Evolutionary conservation across 2,329 filamentous ascomycete genomes (phyloP), one percentile per base, ranked within the genome.

Genomic region (Exophiala bonariae): DNA sequence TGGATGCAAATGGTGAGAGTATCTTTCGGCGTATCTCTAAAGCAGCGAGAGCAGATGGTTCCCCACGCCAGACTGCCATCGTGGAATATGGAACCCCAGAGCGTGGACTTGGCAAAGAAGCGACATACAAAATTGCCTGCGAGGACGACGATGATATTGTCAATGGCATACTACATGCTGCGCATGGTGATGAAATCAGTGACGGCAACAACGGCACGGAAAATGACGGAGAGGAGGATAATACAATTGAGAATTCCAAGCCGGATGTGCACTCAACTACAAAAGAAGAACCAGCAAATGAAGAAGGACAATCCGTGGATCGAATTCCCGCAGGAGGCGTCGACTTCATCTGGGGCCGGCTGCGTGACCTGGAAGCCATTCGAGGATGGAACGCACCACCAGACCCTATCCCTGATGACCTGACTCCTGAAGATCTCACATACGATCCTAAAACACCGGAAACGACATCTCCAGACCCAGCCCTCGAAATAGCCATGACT

Each of bases 71-170:
- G 0, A 74, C 73, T 2, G 83, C 83, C 11, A 76, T 95, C 23
- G 79, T 97, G 17, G 93, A 99, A 68, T 96, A 92, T 86, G 92
- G 91, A 41, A 86, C 90, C 50, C 87, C 88, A 11, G 78, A 77
- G 54, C 74, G 78, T 43, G 80, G 80, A 4, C 78, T 80, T 49
- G 81, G 81, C 13, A 68, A 73, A 14, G 74, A 78, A 44, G 82
- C 81, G 2, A 73, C 72, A 17, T 70, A 78, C 26, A 70, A 75
- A 7, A 75, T 85, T 47, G 77, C 76, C 17, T 84, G 80, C 58
- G 67, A 68, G 28, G 73, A 71, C 47, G 83, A 86, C 50, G 70
- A 72, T 1, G 77, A 78, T 16, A 76, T 86, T 7, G 78, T 82
- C 0, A 66, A 71, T 11, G 79, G 77, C 2, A 68, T 85, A 17